Percentiles rank a stretch among this genome's conserved stretches.
Conservation (phyloP, 352 stramenopile genomes). For the Phytophthora pini region DNA sequence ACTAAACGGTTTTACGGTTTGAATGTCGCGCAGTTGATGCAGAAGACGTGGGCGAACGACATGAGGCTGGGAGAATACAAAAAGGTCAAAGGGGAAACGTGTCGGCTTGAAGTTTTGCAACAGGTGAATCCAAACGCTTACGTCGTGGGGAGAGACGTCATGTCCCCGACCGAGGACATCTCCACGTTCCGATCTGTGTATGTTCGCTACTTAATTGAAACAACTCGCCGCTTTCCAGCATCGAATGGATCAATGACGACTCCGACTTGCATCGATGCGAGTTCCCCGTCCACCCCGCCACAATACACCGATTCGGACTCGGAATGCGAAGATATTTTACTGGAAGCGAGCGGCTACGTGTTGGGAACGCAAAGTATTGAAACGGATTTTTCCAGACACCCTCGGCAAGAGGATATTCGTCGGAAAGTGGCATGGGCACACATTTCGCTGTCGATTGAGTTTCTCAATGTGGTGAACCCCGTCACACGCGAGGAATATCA, state of each 20-base stretch:
- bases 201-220: constrained; percentile 51
- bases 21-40: constrained; percentile 38
- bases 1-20: constrained; percentile 41
- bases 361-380: constrained; percentile 51
- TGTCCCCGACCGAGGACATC: constrained; percentile 38
- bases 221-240: constrained; percentile 16
- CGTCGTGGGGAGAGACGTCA: constrained; percentile 42
- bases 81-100: constrained; percentile 49
- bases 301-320: constrained; percentile 21
- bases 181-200: constrained; percentile 46
- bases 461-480: constrained; percentile 39
- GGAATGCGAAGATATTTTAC: constrained; percentile 17
- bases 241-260: not conserved
- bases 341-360: constrained; percentile 37
- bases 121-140: constrained; percentile 42
- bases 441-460: constrained; percentile 49
- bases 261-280: constrained; percentile 23
- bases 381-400: constrained; percentile 23
- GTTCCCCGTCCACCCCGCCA: constrained; percentile 14
- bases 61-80: constrained; percentile 43
- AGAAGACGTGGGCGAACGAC: constrained; percentile 54
- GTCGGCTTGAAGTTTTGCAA: constrained; percentile 46
- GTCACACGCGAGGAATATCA: constrained; percentile 31
- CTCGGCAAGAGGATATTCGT: constrained; percentile 2
- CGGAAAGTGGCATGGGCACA: constrained; percentile 42